phyloP scores from a whole-genome alignment of 225 moss, liverwort and hornwort genomes.

The Bryoerythrophyllum caledonicum region DNA sequence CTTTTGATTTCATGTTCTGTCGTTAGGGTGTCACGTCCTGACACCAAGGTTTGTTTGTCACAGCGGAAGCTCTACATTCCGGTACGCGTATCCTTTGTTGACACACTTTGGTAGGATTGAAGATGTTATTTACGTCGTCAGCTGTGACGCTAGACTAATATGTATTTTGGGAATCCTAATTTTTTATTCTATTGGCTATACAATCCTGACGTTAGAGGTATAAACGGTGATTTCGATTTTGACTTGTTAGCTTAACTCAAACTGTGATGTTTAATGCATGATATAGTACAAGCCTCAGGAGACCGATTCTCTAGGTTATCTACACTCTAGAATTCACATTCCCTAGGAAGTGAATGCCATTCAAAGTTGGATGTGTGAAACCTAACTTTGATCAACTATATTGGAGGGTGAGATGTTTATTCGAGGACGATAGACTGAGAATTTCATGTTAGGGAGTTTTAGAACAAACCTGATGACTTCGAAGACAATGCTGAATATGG shows the following conservation, averaged over 20 bases:
- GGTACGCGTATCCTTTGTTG: not conserved
- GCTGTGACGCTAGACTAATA: too few relatives aligned
- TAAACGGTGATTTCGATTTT: not conserved
- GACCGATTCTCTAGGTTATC: not conserved
- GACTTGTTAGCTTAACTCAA: not conserved
- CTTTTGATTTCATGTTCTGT: too few relatives aligned
- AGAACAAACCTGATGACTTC: constrained; percentile 63
- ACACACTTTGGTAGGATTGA: not conserved
- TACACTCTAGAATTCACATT: not conserved
- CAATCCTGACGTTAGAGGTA: not conserved
- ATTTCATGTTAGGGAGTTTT: not conserved
- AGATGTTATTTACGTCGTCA: too few relatives aligned
- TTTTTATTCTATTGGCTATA: not conserved
- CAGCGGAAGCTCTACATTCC: not conserved
- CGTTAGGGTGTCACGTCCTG: not conserved
- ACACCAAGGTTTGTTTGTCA: not conserved
- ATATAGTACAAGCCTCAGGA: not conserved
- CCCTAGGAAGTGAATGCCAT: not conserved
- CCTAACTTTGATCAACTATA: not conserved
- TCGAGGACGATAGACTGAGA: not conserved
- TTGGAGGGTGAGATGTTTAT: not conserved
- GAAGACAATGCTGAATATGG: constrained; percentile 71
- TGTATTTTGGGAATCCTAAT: too few relatives aligned
- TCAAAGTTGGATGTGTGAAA: not conserved
- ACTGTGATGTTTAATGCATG: not conserved